A percentile compares a stretch with the other conserved stretches of the same genome.
Conservation (phyloP, 2,329 filamentous ascomycete species). For the Microsporum canis region DNA sequence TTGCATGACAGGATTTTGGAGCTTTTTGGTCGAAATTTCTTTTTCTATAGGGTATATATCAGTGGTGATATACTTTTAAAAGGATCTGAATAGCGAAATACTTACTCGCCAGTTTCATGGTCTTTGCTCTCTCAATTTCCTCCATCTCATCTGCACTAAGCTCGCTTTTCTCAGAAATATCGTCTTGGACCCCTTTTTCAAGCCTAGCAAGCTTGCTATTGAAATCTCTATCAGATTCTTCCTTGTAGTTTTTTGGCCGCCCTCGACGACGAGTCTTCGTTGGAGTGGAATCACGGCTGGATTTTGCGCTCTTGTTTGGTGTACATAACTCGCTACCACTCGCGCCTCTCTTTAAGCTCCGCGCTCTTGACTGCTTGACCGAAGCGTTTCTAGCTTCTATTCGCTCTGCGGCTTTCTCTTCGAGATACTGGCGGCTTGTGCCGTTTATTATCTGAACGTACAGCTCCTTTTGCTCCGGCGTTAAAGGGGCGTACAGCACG, state of each 20-base stretch:
- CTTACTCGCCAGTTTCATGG: constrained; percentile 64
- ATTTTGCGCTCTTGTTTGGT: constrained; percentile 60
- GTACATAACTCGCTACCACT: constrained; percentile 34
- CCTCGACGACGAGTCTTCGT: constrained; percentile 40
- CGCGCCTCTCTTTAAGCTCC: constrained; percentile 49
- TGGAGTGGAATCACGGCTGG: constrained; percentile 65
- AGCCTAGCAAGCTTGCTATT: constrained; percentile 52
- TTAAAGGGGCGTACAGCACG: constrained; percentile 85
- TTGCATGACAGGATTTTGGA: constrained; percentile 88
- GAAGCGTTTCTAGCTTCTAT: constrained; percentile 31
- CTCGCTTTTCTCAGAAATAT: constrained; percentile 36
- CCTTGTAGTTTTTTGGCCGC: constrained; percentile 50
- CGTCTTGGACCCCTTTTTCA: constrained; percentile 47
- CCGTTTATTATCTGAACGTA: constrained; percentile 79
- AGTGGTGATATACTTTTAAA: constrained; percentile 15
- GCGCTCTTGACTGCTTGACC: constrained; percentile 26
- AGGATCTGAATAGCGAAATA: constrained; percentile 13
- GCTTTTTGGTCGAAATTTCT: constrained; percentile 79
- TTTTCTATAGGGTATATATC: constrained; percentile 44
- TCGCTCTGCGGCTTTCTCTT: constrained; percentile 40
- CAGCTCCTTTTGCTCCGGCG: constrained; percentile 76
- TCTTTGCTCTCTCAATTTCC: constrained; percentile 54
- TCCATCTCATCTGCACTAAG: constrained; percentile 42
- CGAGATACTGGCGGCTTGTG: constrained; percentile 45
- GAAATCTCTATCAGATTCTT: constrained; percentile 73